Conservation (phyloP, 2,329 filamentous ascomycete species). For the Xylaria sp. region DNA sequence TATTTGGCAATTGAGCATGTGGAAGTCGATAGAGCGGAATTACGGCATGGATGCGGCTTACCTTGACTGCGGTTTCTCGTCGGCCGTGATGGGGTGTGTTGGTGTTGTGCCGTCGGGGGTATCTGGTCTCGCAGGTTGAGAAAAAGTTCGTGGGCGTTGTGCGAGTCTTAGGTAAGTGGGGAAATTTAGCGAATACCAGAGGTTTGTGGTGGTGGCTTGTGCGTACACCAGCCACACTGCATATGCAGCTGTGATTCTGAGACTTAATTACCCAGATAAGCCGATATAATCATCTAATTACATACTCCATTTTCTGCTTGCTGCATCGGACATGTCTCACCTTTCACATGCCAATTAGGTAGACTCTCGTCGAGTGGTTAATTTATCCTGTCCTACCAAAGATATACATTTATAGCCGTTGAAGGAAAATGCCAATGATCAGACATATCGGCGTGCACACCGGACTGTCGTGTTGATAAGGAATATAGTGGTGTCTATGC, state of each 20-base stretch:
- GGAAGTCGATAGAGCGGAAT: neutral
- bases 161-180: conserved; percentile 40
- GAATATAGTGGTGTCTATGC: too few relatives aligned
- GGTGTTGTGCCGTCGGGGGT: conserved; percentile 40
- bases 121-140: conserved; percentile 40
- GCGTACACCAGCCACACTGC: conserved; percentile 34
- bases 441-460: too few relatives aligned
- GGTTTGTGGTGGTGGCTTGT: conserved; percentile 38
- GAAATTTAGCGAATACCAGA: conserved; percentile 41
- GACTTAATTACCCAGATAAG: too few relatives aligned
- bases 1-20: neutral
- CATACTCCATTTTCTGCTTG: neutral
- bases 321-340: neutral
- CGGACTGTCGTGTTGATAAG: too few relatives aligned
- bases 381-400: too few relatives aligned
- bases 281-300: neutral
- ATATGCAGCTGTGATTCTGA: too few relatives aligned
- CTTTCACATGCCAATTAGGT: too few relatives aligned
- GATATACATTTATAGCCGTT: too few relatives aligned
- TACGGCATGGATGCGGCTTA: conserved; percentile 29
- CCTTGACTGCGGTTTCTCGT: conserved; percentile 48
- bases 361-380: too few relatives aligned
- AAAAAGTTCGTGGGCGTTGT: conserved; percentile 42
- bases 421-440: too few relatives aligned
- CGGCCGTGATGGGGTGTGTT: conserved; percentile 44